Evolutionary conservation across 2,329 filamentous ascomycete species (phyloP).

Genomic region (Pestalotiopsis sp.): DNA sequence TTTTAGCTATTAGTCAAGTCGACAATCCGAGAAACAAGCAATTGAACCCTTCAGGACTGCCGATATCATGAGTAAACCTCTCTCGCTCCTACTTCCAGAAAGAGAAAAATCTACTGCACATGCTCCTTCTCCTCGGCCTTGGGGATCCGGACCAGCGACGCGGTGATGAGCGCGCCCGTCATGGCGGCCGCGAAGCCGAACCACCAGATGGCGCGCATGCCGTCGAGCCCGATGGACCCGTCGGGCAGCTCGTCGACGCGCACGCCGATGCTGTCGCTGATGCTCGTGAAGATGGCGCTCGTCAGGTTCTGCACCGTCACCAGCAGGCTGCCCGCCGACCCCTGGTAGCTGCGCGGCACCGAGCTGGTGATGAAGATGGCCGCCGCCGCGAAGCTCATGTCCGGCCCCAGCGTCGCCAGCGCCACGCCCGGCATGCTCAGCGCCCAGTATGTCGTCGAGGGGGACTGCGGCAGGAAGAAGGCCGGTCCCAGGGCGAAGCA

Average conservation of each 20-base stretch:
- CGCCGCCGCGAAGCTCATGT: conserved; percentile 47
- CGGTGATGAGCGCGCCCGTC: conserved; percentile 22
- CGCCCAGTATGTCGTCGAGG: conserved; percentile 43
- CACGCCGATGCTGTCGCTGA: conserved; percentile 34
- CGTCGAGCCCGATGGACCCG: conserved; percentile 22
- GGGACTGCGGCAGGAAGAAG: conserved; percentile 34
- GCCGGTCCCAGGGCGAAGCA: conserved; percentile 22
- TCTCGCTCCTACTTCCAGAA: not conserved
- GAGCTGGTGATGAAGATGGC: conserved; percentile 50
- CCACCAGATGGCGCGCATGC: conserved; percentile 26
- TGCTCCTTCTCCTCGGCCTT: conserved; percentile 27
- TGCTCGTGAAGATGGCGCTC: conserved; percentile 40
- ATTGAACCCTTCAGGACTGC: not conserved
- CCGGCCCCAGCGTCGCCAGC: conserved; percentile 47
- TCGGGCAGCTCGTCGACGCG: conserved; percentile 23
- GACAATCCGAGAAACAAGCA: not conserved
- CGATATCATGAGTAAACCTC: not conserved
- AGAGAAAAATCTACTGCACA: conserved; percentile 15
- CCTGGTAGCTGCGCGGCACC: conserved; percentile 47
- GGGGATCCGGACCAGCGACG: conserved; percentile 21
- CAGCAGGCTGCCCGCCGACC: conserved; percentile 44
- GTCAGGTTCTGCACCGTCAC: conserved; percentile 49
- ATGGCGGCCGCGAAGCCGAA: conserved; percentile 23
- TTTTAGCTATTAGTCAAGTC: not conserved
- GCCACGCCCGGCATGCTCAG: conserved; percentile 45